These are phyloP conservation scores for Coriaria nepalensis DNA, from an alignment of 306 rosid genomes.

Conservation along the genomic window DNA sequence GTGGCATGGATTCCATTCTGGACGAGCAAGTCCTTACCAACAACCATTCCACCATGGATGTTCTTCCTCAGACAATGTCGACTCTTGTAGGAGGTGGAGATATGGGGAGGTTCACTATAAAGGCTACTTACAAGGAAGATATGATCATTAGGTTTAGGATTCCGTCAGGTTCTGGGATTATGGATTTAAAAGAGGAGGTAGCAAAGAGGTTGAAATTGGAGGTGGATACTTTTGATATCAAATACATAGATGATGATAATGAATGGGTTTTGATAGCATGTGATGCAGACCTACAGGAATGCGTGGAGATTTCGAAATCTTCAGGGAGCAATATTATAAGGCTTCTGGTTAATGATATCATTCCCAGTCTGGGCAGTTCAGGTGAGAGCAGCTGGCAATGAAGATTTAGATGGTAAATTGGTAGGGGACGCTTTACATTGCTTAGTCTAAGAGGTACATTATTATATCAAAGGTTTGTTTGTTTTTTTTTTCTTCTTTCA, in stretches of 20 bases:
- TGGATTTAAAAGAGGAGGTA: conserved; percentile 44
- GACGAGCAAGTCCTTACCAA: conserved; percentile 27
- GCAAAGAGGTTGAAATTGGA: conserved; percentile 58
- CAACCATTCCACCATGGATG: background rate
- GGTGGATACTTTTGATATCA: conserved; percentile 48
- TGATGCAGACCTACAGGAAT: conserved; percentile 65
- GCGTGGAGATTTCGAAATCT: conserved; percentile 42
- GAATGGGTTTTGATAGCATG: conserved; percentile 75
- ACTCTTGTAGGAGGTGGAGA: conserved; percentile 24
- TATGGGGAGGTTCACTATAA: conserved; percentile 39
- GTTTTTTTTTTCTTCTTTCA: too few relatives aligned
- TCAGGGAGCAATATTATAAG: conserved; percentile 44
- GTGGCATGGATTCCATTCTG: conserved; percentile 32
- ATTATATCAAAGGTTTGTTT: too few relatives aligned
- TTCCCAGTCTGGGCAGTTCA: conserved; percentile 45
- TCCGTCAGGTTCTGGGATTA: conserved; percentile 24
- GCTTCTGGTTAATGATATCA: conserved; percentile 40
- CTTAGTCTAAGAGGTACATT: too few relatives aligned
- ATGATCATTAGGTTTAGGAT: conserved; percentile 58
- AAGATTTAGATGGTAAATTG: conserved; percentile 4
- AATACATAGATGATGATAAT: conserved; percentile 62
- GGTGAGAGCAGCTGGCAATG: conserved; percentile 38
- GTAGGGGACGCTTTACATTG: too few relatives aligned
- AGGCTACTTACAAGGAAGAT: conserved; percentile 54
- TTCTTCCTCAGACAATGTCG: conserved; percentile 9